Evolutionary conservation across 192 early-diverging fungal species (phyloP), one percentile per base, ranked within the genome.

Genomic region (Podila horticola): DNA sequence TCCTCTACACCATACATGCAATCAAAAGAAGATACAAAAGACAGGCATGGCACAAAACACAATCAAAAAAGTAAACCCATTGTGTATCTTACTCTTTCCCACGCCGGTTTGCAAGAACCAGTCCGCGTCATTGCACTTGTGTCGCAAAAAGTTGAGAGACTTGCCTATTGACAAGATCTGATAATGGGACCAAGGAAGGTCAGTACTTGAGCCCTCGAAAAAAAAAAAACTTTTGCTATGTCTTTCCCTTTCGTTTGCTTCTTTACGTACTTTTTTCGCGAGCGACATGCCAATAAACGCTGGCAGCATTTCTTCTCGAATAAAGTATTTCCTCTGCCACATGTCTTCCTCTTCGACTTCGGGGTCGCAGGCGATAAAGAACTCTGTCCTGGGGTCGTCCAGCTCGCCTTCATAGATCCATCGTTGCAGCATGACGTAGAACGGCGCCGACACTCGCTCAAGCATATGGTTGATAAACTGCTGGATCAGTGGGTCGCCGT

Each of bases 321-420:
- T 88, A 0, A 74, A 84, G 84, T 95, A 98, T 83, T 92, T 91
- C n/a, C 74, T 73, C 48, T 90, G 86, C 98, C 98, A 99, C 49
- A 95, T 82, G 71, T 94, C 91, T 64, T 94, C 92, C 41, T 91
- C 88, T 13, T 82, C 73, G 12, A 86, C 85, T 31, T 83, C 75
- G 8, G 71, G 76, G 70, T 93, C 86, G 36, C 70, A 79, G 4
- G 84, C 84, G 15, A 98, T 92, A 82, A 98, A 99, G 70, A 97
- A 99, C 83, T 99, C 98, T 31, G 87, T 87, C 74, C 93, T 93
- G 22, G 95, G 95, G 79, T 99, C 98, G 24, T 93, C 91, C 50
- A 99, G 85, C 83, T 97, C 96, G 33, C 98, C 98, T 65, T 95
- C 93, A 41, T 93, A 96, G 20, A 99, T 90, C 98, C 98, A 99